phyloP scores from a whole-genome alignment of 2,329 filamentous ascomycete genomes.

The Aspergillus alliaceus region DNA sequence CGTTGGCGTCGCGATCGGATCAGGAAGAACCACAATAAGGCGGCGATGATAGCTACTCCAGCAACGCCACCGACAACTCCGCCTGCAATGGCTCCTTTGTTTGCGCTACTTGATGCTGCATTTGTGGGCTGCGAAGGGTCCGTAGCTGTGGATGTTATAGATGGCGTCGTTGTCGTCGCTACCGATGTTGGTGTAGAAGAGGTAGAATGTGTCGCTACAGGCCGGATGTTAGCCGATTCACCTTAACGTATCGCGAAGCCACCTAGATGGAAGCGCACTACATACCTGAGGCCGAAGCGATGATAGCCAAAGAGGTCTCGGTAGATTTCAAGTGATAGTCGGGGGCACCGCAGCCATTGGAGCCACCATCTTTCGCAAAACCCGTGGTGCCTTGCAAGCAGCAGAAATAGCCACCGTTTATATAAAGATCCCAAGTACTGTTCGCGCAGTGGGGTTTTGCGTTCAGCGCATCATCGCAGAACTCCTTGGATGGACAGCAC shows the following conservation, averaged over 20 bases:
- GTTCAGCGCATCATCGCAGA: not conserved
- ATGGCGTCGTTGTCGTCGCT: not conserved
- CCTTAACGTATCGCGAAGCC: too few relatives aligned
- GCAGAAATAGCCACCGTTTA: constrained; percentile 1
- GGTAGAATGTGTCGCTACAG: too few relatives aligned
- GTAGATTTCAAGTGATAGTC: not conserved
- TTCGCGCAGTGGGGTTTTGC: not conserved
- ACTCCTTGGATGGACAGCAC: not conserved
- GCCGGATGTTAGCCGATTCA: too few relatives aligned
- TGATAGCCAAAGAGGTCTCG: not conserved
- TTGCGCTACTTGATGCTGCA: too few relatives aligned
- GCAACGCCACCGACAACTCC: not conserved
- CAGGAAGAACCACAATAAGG: not conserved
- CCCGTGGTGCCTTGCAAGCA: not conserved
- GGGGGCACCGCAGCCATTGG: not conserved
- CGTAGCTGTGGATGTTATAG: not conserved
- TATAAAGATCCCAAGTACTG: not conserved
- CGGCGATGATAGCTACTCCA: not conserved
- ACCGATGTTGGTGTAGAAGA: too few relatives aligned
- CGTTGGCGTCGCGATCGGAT: not conserved
- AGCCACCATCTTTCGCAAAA: not conserved
- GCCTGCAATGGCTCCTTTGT: not conserved
- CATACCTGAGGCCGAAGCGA: not conserved
- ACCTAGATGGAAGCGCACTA: too few relatives aligned
- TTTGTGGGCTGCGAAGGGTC: too few relatives aligned